Conservation (phyloP, 2,329 filamentous ascomycete genomes). For the Incumbomyces delicatus region DNA sequence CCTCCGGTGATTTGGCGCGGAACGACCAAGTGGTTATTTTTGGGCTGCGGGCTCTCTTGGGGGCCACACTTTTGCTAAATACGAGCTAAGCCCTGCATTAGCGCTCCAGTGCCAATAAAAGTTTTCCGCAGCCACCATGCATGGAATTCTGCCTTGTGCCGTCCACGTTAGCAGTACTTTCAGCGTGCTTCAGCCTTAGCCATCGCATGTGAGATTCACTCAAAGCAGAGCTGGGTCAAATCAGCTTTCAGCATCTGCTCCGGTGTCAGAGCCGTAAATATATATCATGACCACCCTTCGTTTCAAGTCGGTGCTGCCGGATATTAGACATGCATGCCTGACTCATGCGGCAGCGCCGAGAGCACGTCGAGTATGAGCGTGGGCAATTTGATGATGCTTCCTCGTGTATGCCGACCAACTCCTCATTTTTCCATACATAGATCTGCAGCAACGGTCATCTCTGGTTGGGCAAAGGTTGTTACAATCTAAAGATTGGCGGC, state of each 20-base stretch:
- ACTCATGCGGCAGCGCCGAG: not conserved
- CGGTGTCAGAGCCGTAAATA: not conserved
- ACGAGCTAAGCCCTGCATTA: not conserved
- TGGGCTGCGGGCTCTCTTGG: slow-evolving; percentile 2
- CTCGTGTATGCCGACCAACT: too few relatives aligned
- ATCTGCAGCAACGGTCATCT: too few relatives aligned
- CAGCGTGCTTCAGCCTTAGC: not conserved
- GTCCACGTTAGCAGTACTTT: too few relatives aligned
- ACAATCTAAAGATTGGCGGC: too few relatives aligned
- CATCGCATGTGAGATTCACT: not conserved
- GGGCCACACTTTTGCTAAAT: not conserved
- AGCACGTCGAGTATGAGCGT: not conserved
- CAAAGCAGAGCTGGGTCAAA: too few relatives aligned
- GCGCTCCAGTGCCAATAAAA: not conserved
- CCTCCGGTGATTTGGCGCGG: slow-evolving; percentile 3
- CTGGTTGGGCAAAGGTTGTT: too few relatives aligned
- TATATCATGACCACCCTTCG: not conserved
- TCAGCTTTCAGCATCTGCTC: too few relatives aligned
- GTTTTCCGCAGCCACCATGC: not conserved
- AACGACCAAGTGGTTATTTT: not conserved
- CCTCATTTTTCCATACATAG: too few relatives aligned
- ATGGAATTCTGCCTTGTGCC: slow-evolving; percentile 5
- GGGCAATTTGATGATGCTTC: too few relatives aligned
- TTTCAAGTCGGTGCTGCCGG: slow-evolving; percentile 2
- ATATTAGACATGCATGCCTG: not conserved